A percentile compares a stretch with the other conserved stretches of the same genome.
Evolutionary conservation across 148 eudicot species (phyloP).

Genomic region (Camellia japonica): DNA sequence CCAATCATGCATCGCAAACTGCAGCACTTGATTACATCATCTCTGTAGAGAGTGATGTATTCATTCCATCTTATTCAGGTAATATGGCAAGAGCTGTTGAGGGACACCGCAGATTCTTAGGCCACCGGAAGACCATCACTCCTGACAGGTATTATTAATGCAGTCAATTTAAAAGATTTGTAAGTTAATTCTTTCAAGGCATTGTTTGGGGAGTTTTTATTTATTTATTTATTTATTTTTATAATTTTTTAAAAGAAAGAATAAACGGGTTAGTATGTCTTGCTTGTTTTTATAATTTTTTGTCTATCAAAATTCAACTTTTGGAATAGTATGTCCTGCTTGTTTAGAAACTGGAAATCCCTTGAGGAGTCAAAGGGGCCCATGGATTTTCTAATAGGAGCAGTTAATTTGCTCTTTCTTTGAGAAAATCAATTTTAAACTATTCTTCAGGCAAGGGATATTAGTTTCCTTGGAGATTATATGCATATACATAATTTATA

Average conservation of each 20-base stretch:
- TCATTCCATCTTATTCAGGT: conserved; percentile 83
- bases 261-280: neutral
- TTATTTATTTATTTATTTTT: neutral
- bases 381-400: too few species aligned
- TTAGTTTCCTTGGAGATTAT: neutral
- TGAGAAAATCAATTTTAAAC: too few species aligned
- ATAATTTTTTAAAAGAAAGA: neutral
- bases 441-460: neutral
- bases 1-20: conserved; percentile 75
- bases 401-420: too few species aligned
- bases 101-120: conserved; percentile 87
- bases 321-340: neutral
- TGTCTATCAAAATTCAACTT: neutral
- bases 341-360: neutral
- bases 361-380: neutral
- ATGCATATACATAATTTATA: neutral
- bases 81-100: conserved; percentile 96
- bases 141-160: conserved; percentile 74
- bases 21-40: conserved; percentile 93
- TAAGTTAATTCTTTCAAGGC: neutral
- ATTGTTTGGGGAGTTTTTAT: neutral
- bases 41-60: conserved; percentile 78
- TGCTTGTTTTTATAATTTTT: too few species aligned
- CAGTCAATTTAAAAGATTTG: neutral
- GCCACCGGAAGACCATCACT: conserved; percentile 76